phyloP scores from a whole-genome alignment of 1,284 basidiomycete species.

The Apiotrichum montevideense region DNA sequence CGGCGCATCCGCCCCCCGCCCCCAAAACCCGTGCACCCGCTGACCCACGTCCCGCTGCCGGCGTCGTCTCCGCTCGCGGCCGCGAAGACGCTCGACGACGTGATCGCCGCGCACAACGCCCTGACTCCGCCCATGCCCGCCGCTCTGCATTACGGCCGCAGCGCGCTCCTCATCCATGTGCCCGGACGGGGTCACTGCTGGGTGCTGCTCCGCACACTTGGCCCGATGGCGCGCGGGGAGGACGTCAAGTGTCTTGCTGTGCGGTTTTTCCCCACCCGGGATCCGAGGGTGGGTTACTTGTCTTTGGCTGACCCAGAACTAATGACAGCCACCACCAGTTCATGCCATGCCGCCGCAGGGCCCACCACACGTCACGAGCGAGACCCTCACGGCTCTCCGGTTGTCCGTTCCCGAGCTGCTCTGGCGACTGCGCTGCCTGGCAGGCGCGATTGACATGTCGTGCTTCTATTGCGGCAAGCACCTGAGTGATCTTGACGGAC shows the following conservation, averaged over 20 bases:
- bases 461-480: conserved; percentile 9
- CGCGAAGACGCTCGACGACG: neutral
- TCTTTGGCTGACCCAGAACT: neutral
- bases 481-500: conserved; percentile 10
- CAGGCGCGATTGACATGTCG: conserved; percentile 1
- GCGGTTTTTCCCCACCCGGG: conserved; percentile 5
- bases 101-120: conserved; percentile 3
- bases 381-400: conserved; percentile 7
- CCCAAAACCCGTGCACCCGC: neutral
- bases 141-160: neutral
- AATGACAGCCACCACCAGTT: conserved; percentile 14
- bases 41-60: conserved; percentile 3
- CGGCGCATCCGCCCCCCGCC: conserved; percentile 2
- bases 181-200: conserved; percentile 3
- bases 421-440: conserved; percentile 6
- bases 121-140: neutral
- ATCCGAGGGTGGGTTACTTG: neutral
- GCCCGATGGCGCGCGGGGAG: neutral
- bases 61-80: neutral
- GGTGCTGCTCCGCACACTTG: conserved; percentile 5
- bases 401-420: conserved; percentile 10
- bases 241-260: conserved; percentile 4
- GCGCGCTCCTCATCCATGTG: conserved; percentile 8
- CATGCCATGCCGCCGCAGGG: conserved; percentile 15
- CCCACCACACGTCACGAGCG: conserved; percentile 4